phyloP scores from a whole-genome alignment of 768 basidiomycete genomes.

The Xerocomus spinulosus region DNA sequence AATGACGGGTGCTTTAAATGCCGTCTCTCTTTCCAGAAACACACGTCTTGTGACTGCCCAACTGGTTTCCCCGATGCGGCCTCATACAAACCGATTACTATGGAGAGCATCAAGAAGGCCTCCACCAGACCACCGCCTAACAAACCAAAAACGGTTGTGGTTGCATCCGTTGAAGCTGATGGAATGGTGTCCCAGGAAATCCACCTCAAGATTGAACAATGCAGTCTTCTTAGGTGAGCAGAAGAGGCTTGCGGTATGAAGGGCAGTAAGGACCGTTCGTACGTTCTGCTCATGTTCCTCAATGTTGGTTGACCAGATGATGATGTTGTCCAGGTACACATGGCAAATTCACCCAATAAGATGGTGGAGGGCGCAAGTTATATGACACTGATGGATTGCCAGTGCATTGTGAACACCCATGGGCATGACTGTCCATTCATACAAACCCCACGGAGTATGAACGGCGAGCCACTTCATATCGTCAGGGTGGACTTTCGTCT shows the following conservation, averaged over 20 bases:
- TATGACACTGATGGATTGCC: background rate
- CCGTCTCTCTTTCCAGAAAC: background rate
- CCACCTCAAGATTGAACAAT: background rate
- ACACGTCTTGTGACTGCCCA: background rate
- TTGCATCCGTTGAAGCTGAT: too few species aligned
- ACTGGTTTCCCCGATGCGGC: background rate
- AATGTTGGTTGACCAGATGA: background rate
- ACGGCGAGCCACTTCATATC: conserved; percentile 34
- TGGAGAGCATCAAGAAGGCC: background rate
- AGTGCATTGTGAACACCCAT: background rate
- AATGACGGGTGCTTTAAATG: background rate
- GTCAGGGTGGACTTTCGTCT: conserved; percentile 31
- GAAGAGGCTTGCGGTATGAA: background rate
- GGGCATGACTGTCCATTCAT: conserved; percentile 30
- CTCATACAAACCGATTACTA: background rate
- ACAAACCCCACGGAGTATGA: conserved; percentile 34
- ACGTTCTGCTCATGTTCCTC: background rate
- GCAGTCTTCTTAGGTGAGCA: background rate
- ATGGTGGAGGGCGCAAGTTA: background rate
- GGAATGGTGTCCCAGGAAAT: background rate
- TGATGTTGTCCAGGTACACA: background rate
- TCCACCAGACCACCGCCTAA: too few species aligned
- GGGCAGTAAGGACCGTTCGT: background rate
- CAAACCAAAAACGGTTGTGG: too few species aligned
- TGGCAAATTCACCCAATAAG: background rate